A percentile compares a stretch with the other conserved stretches of the same genome.
These are phyloP conservation scores for Amanita jacksonii DNA, from an alignment of 768 basidiomycete species.

Conservation along the genomic window DNA sequence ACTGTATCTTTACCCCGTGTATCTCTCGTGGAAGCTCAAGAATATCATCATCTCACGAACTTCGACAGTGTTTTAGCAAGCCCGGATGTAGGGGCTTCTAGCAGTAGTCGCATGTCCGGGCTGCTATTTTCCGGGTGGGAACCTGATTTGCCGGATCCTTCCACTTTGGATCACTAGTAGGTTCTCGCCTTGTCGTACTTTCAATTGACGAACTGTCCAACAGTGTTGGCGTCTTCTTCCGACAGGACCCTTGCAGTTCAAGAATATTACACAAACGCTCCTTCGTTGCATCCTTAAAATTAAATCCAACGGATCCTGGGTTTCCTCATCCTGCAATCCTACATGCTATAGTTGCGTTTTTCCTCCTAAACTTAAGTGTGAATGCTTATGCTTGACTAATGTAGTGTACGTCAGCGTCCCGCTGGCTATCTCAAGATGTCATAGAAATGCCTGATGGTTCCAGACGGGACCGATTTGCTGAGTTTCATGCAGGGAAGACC, in stretches of 20 bases:
- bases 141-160: constrained; percentile 72
- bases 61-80: constrained; percentile 37
- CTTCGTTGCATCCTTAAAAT: constrained; percentile 69
- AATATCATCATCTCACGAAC: constrained; percentile 23
- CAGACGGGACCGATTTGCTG: constrained; percentile 77
- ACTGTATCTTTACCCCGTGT: constrained; percentile 37
- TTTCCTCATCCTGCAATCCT: constrained; percentile 88
- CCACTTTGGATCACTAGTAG: constrained; percentile 67
- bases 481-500: constrained; percentile 83
- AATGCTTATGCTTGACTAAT: constrained; percentile 2
- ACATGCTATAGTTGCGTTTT: constrained; percentile 70
- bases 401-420: constrained; percentile 75
- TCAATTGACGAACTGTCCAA: constrained; percentile 10
- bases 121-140: constrained; percentile 77
- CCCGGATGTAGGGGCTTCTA: constrained; percentile 35
- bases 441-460: constrained; percentile 64
- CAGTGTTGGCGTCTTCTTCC: constrained; percentile 84
- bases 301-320: constrained; percentile 69
- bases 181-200: constrained; percentile 19
- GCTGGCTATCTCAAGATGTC: constrained; percentile 68
- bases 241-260: constrained; percentile 79
- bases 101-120: constrained; percentile 48
- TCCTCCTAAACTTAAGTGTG: constrained; percentile 12
- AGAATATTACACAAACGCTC: constrained; percentile 75
- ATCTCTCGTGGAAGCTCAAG: constrained; percentile 30